Evolutionary conservation across 1,139 yeast genomes (phyloP).

Genomic region (Saccharomyces pastorianus): DNA sequence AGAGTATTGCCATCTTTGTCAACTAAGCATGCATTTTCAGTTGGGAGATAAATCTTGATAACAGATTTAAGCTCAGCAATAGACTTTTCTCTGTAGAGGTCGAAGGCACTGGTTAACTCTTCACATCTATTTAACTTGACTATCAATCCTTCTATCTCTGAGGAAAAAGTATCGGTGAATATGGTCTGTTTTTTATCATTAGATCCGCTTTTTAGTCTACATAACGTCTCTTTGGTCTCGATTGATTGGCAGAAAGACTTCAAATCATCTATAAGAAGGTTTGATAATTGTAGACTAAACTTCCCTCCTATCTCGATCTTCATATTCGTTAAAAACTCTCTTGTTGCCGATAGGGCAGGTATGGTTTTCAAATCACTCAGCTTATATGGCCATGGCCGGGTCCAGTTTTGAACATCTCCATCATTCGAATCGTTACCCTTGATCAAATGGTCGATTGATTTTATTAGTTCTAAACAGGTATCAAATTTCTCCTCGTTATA

Average conservation of each 20-base stretch:
- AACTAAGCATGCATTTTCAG: constrained; percentile 11
- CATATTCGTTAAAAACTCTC: constrained; percentile 44
- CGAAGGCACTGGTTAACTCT: constrained; percentile 56
- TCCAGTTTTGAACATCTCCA: constrained; percentile 31
- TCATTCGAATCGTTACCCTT: constrained; percentile 41
- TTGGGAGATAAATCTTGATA: constrained; percentile 58
- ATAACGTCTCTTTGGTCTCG: constrained; percentile 43
- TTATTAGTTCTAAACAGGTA: constrained; percentile 45
- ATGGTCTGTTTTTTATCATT: constrained; percentile 19
- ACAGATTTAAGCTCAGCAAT: constrained; percentile 64
- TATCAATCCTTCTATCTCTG: constrained; percentile 40
- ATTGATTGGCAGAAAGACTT: constrained; percentile 47
- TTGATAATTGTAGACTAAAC: constrained; percentile 50
- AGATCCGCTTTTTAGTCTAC: constrained; percentile 36
- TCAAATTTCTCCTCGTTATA: constrained; percentile 40
- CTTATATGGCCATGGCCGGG: constrained; percentile 43
- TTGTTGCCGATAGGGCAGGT: constrained; percentile 52
- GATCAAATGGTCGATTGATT: constrained; percentile 49
- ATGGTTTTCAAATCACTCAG: constrained; percentile 46
- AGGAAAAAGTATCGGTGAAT: constrained; percentile 19
- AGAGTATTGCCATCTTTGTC: constrained; percentile 21
- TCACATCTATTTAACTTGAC: constrained; percentile 56
- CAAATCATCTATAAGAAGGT: constrained; percentile 52
- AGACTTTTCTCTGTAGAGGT: constrained; percentile 58
- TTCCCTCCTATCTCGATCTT: constrained; percentile 58